phyloP scores from a whole-genome alignment of 257 asterid genomes.

The Plantago elongata region DNA sequence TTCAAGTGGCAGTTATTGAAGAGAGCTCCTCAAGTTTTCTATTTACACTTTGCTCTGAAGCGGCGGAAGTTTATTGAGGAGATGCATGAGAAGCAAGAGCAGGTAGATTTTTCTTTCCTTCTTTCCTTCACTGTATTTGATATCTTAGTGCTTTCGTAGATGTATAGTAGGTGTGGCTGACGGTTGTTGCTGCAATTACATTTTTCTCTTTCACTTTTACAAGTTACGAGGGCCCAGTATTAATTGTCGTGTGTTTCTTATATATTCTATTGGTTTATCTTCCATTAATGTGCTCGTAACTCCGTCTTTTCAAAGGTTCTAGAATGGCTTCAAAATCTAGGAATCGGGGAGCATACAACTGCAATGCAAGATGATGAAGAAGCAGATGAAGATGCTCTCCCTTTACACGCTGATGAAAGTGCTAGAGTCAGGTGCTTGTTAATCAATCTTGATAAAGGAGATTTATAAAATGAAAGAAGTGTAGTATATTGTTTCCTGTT shows the following conservation, averaged over 20 bases:
- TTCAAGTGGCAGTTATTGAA: constrained; percentile 92
- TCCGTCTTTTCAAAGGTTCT: constrained; percentile 53
- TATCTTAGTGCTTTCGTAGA: constrained; percentile 8
- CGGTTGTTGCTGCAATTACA: constrained; percentile 2
- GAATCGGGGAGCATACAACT: constrained; percentile 75
- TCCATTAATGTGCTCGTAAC: constrained; percentile 22
- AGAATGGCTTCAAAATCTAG: constrained; percentile 97
- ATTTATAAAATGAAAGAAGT: constrained; percentile 18
- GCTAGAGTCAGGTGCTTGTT: constrained; percentile 66
- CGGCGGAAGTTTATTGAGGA: constrained; percentile 80
- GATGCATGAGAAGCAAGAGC: constrained; percentile 96
- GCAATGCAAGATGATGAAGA: constrained; percentile 83
- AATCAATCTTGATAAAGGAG: constrained; percentile 26
- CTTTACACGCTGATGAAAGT: constrained; percentile 63
- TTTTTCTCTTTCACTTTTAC: constrained; percentile 12
- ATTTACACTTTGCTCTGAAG: constrained; percentile 78
- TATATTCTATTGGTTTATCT: constrained; percentile 14
- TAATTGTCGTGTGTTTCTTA: not conserved
- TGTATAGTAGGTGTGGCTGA: not conserved
- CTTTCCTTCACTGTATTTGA: not conserved
- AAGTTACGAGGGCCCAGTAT: not conserved
- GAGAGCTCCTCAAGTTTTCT: constrained; percentile 82
- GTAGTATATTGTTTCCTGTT: constrained; percentile 45
- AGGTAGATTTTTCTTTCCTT: constrained; percentile 42
- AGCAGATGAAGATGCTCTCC: constrained; percentile 72